A percentile compares a stretch with the other conserved stretches of the same genome.
These are phyloP conservation scores for Asclepias syriaca DNA, from an alignment of 257 asterid species.

Conservation along the genomic window DNA sequence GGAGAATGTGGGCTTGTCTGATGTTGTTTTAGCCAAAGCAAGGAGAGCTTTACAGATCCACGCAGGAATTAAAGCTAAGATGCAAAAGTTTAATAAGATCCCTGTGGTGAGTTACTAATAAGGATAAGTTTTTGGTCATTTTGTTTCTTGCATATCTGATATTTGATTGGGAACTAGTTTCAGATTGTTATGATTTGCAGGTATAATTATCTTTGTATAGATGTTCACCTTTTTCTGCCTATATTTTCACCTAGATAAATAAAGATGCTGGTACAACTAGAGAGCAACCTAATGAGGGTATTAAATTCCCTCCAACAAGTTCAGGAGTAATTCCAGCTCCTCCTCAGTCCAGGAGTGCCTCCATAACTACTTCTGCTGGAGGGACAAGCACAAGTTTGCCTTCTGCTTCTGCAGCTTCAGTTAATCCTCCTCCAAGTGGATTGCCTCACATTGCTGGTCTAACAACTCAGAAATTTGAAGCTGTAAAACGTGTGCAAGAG, in stretches of 20 bases:
- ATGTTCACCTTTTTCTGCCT: conserved; percentile 5
- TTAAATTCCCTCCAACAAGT: conserved; percentile 27
- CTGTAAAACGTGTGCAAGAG: conserved; percentile 87
- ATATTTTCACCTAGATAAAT: conserved; percentile 44
- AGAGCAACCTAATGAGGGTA: conserved; percentile 39
- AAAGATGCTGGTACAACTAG: conserved; percentile 42
- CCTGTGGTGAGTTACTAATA: conserved; percentile 49
- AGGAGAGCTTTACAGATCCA: conserved; percentile 75
- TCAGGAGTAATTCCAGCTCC: conserved; percentile 36
- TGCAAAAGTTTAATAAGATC: conserved; percentile 70
- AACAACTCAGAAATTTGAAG: conserved; percentile 70
- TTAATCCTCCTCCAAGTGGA: conserved; percentile 37
- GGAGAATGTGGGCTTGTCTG: conserved; percentile 69
- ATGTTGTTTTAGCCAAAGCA: conserved; percentile 86
- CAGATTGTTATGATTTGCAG: neutral
- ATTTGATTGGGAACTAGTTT: neutral
- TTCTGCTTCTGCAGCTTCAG: conserved; percentile 27
- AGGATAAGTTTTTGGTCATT: neutral
- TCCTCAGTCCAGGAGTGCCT: conserved; percentile 24
- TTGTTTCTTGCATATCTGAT: neutral
- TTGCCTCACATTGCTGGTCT: conserved; percentile 70
- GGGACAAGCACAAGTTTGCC: conserved; percentile 26
- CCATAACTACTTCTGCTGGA: conserved; percentile 25
- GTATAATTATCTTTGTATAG: neutral
- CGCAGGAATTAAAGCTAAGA: conserved; percentile 67